Evolutionary conservation across 129 eudicot species (phyloP).

Genomic region (Flaveria brownii): DNA sequence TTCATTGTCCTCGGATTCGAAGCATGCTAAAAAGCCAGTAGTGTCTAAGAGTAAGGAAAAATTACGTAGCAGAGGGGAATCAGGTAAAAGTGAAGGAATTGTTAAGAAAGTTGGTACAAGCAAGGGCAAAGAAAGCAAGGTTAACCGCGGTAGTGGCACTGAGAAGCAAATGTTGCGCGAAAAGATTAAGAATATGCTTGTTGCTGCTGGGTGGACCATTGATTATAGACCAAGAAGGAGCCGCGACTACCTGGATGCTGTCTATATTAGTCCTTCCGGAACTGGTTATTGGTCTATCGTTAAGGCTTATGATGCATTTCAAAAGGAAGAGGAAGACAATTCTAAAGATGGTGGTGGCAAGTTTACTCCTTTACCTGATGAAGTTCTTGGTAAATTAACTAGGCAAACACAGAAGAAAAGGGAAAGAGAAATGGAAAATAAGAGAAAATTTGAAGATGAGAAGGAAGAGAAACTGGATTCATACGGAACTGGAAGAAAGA

Average conservation of each 20-base stretch:
- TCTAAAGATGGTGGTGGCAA: constrained; percentile 35
- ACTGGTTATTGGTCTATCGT: constrained; percentile 90
- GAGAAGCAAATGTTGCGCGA: constrained; percentile 79
- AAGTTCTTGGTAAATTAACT: constrained; percentile 61
- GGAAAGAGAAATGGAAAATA: constrained; percentile 53
- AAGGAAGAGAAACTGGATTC: constrained; percentile 44
- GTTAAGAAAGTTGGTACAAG: constrained; percentile 19
- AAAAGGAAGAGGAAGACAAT: constrained; percentile 54
- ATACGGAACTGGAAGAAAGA: constrained; percentile 56
- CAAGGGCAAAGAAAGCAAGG: constrained; percentile 44
- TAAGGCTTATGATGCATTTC: constrained; percentile 83
- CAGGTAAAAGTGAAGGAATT: constrained; percentile 36
- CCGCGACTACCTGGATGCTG: constrained; percentile 75
- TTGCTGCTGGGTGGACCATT: constrained; percentile 81
- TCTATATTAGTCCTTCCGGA: constrained; percentile 75
- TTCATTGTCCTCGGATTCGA: constrained; percentile 32
- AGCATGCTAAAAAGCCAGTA: constrained; percentile 31
- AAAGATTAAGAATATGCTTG: constrained; percentile 69
- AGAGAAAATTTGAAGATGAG: constrained; percentile 49
- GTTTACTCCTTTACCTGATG: constrained; percentile 66
- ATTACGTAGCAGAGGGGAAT: constrained; percentile 38
- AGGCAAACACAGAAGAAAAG: constrained; percentile 71
- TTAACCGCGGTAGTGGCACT: constrained; percentile 57
- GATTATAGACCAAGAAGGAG: constrained; percentile 84
- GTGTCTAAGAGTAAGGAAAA: constrained; percentile 35